A percentile compares a stretch with the other conserved stretches of the same genome.
These are phyloP conservation scores for Penicillium samsonianum DNA, from an alignment of 495 filamentous ascomycete genomes.

Conservation along the genomic window DNA sequence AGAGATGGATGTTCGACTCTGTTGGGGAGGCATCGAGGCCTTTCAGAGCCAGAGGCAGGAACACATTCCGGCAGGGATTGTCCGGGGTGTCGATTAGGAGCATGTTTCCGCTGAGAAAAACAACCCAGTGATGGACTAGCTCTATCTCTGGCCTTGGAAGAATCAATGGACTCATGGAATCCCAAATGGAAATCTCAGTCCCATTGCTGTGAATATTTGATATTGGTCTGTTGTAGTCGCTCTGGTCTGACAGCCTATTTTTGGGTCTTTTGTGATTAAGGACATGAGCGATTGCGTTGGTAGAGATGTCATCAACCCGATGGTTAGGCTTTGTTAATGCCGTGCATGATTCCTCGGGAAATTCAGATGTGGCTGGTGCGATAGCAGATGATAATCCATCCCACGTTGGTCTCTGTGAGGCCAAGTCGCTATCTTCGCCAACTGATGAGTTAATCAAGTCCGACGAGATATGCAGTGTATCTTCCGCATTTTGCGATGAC, in stretches of 20 bases:
- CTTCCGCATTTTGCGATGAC: too few relatives aligned
- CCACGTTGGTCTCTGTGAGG: not conserved
- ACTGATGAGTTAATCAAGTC: not conserved
- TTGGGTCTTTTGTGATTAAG: not conserved
- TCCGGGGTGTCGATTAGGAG: conserved; percentile 28
- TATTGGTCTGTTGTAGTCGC: not conserved
- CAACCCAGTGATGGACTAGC: conserved; percentile 31
- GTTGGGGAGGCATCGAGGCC: conserved; percentile 17
- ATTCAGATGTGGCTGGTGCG: not conserved
- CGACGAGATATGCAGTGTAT: not conserved
- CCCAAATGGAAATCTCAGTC: not conserved
- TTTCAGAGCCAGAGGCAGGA: conserved; percentile 30
- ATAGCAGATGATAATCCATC: not conserved
- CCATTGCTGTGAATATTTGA: not conserved
- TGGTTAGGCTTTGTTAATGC: not conserved
- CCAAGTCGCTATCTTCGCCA: not conserved
- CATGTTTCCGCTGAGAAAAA: conserved; percentile 32
- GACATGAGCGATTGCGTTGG: not conserved
- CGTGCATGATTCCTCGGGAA: not conserved
- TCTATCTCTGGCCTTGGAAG: conserved; percentile 27
- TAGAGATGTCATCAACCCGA: not conserved
- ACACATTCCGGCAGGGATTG: conserved; percentile 29
- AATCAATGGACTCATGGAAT: conserved; percentile 10
- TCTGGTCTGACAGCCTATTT: not conserved
- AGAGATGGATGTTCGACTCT: conserved; percentile 27